Evolutionary conservation across 768 basidiomycete species (phyloP), one percentile per base, ranked within the genome.

Genomic region (Russula olivacea): DNA sequence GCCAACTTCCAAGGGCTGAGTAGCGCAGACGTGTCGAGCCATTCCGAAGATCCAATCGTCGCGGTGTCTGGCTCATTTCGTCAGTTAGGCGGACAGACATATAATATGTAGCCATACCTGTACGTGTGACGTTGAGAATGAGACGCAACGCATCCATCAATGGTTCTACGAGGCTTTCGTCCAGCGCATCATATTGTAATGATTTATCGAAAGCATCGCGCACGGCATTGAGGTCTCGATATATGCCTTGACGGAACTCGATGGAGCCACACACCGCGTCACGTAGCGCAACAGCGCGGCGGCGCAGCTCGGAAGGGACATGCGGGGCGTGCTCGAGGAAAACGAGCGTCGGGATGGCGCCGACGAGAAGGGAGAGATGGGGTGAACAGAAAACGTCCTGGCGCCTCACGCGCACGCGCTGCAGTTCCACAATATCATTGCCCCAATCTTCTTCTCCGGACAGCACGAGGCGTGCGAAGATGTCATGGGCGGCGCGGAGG

Each of bases 1-100:
- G 88, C 83, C 28, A 92, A 81, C 69, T 88, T 89, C 89, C 91
- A 93, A 0, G 89, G 91, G 64, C 88, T 91, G 32, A 92, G 75
- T 36, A 88, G 75, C 11, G 83, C 84, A 0, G 83, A 84, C 14
- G 86, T 80, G 64, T 81, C 78, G 21, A 83, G 81, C 80, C 83
- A 85, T 59, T 81, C 82, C 55, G 79, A 80, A 55, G 82, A 75
- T 43, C 83, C 82, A 21, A 80, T 74, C 58, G 83, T 81, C 75
- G 67, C 68, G 1, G 50, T 59, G 49, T 50, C 66, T 68, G 15
- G 14, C 15, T 3, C 23, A 32, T 34, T 41, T 15, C 5, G n/a
- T 63, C 25, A 61, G 59, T 34, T 5, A 4, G 15, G 19, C 5
- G 9, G 12, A 34, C 6, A 8, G 4, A 38, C 0, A 11, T 43